Evolutionary conservation across 176 grass and related monocot genomes (phyloP), one percentile per base, ranked within the genome.

Genomic region (Puya raimondii): DNA sequence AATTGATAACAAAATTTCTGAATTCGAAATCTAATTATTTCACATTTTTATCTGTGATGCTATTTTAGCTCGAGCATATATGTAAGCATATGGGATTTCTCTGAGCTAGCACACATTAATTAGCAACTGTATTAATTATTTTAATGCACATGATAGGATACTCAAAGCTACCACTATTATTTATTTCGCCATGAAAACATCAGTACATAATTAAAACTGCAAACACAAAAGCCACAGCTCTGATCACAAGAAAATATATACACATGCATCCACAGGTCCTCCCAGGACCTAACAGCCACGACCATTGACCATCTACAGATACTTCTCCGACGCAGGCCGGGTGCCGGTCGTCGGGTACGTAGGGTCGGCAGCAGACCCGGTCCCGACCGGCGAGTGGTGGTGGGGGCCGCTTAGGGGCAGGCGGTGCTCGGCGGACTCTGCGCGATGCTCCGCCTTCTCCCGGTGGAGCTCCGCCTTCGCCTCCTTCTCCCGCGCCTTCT

Each of bases 401-500:
- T 66, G 77, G 3, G 77, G 77, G 1, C 77, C 68, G 1, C 56
- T 79, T 6, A 72, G 54, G 6, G 77, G 77, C 21, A 79, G 67
- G 51, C 80, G 0, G 77, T 57, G 22, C 59, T 33, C 66, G 0
- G 76, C 76, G 13, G 87, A 23, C 66, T 86, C 64, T 0, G 80
- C 77, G 26, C 77, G 77, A 74, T 86, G 88, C 50, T 84, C 74
- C 2, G 71, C 88, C 78, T 79, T 91, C 84, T 91, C 84, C 78
- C 67, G 74, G 78, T 91, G 81, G 70, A 72, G 74, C 56, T 91
- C 74, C 54, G 81, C 81, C 48, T 49, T 63, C 74, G 88, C 84
- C 47, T 81, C 54, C n/a, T 65, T 78, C 57, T 91, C 77, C 74
- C 51, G 68, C 16, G 81, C 88, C 18, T 52, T 53, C 68, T 63